Base-by-base conservation (phyloP, 805 yeast genomes). In the Priceomyces haplophilus region DNA sequence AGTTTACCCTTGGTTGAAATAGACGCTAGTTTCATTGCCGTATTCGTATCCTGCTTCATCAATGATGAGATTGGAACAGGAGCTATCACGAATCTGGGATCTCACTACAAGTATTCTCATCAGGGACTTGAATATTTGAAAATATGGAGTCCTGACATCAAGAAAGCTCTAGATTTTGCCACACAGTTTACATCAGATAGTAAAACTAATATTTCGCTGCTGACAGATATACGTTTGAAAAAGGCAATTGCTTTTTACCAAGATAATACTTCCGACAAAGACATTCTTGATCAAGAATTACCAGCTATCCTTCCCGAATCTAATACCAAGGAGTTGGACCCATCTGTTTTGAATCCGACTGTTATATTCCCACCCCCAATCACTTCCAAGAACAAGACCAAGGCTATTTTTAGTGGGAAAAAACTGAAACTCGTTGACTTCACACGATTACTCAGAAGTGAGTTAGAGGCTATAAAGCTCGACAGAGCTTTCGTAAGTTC, bases 91-190 rank as follows among this genome's bases (percentile, higher is more conserved):
- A 41, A 41, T 11, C 38, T 42, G 36, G 65, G 67, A 3, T 55
- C 65, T 2, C 69, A 67, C 42, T 65, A 62, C 43, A 45, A 41
- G 21, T 67, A 64, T 44, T 47, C 58, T 27, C 53, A 59, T 42
- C 56, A 51, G 20, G 73, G 64, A 1, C 52, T 70, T 36, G 40
- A 50, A 19, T 65, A 63, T 35, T 50, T 69, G 35, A 50, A 48
- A 18, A 49, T 53, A 6, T 67, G 72, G 71, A 53, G 61, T 42
- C 67, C 70, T 5, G 71, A 67, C 38, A 47, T 66, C n/a, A 50
- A 49, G 3, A 19, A 38, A 4, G 34, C 62, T 42, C 39, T 52
- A 18, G 30, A 49, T 4, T 56, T 43, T 40, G 42, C 49, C 16
- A 38, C 41, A 34, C 44, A 34, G 16, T 19, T 18, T 29, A 34